A percentile compares a stretch with the other conserved stretches of the same genome.
Evolutionary conservation across 208 protist species (phyloP).

Genomic region (Acanthamoeba quina): DNA sequence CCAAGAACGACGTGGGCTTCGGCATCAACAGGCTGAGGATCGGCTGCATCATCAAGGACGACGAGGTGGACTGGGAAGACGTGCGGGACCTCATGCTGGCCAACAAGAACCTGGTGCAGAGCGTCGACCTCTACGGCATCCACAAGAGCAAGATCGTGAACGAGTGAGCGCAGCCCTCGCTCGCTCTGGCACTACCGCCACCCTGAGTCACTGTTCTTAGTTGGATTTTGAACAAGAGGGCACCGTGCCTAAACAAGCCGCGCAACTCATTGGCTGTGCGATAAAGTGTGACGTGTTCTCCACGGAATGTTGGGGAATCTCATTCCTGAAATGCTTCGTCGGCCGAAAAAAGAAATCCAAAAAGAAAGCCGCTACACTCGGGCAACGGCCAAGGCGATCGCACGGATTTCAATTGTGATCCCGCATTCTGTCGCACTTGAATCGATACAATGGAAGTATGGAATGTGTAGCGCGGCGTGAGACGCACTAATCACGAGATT

Average conservation of each 20-base stretch:
- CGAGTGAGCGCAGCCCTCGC: not conserved
- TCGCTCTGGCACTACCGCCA: not conserved
- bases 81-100: slow-evolving; percentile 26
- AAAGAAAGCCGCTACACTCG: too few relatives aligned
- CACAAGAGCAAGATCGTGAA: slow-evolving; percentile 70
- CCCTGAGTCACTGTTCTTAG: too few relatives aligned
- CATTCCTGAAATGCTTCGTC: too few relatives aligned
- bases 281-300: not conserved
- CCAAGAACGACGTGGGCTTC: slow-evolving; percentile 67
- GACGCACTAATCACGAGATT: too few relatives aligned
- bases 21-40: slow-evolving; percentile 71
- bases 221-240: not conserved
- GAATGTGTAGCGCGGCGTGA: too few relatives aligned
- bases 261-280: not conserved
- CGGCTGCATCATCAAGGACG: slow-evolving; percentile 66
- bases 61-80: slow-evolving; percentile 67
- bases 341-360: too few relatives aligned
- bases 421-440: too few relatives aligned
- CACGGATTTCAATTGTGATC: too few relatives aligned
- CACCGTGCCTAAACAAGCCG: not conserved
- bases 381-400: too few relatives aligned
- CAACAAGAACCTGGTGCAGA: slow-evolving; percentile 69
- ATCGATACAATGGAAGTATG: too few relatives aligned
- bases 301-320: too few relatives aligned
- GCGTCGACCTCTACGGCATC: slow-evolving; percentile 58